phyloP scores from a whole-genome alignment of 169 alveolate species.

The Eimeria praecox region DNA sequence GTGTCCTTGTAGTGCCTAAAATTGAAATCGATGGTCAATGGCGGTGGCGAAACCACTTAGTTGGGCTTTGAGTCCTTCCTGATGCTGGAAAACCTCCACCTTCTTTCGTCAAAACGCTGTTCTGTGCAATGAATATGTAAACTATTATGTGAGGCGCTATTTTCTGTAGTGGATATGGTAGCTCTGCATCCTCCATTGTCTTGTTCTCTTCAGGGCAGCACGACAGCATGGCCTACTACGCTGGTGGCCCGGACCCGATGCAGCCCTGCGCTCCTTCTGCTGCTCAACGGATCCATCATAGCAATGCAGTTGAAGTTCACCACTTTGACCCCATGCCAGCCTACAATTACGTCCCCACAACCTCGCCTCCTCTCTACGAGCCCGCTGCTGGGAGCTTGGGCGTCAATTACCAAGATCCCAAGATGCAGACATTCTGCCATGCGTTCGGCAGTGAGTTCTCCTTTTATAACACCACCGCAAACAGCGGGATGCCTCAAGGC shows the following conservation, averaged over 20 bases:
- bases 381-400: conserved; percentile 58
- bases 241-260: conserved; percentile 69
- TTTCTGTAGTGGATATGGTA: background rate
- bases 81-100: background rate
- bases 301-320: conserved; percentile 39
- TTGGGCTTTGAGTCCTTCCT: background rate
- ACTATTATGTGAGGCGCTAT: background rate
- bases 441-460: conserved; percentile 64
- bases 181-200: background rate
- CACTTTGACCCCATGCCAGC: conserved; percentile 56
- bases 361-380: conserved; percentile 64
- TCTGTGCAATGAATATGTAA: background rate
- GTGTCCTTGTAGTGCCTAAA: background rate
- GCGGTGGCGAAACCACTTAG: background rate
- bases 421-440: conserved; percentile 75
- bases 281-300: background rate
- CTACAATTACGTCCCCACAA: conserved; percentile 38
- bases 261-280: conserved; percentile 54
- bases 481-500: conserved; percentile 80
- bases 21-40: background rate
- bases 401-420: conserved; percentile 25
- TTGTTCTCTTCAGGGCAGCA: conserved; percentile 47
- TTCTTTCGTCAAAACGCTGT: background rate
- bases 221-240: conserved; percentile 66
- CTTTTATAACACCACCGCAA: conserved; percentile 34